phyloP scores from a whole-genome alignment of 805 yeast genomes.

The Saccharomycopsis fermentans region DNA sequence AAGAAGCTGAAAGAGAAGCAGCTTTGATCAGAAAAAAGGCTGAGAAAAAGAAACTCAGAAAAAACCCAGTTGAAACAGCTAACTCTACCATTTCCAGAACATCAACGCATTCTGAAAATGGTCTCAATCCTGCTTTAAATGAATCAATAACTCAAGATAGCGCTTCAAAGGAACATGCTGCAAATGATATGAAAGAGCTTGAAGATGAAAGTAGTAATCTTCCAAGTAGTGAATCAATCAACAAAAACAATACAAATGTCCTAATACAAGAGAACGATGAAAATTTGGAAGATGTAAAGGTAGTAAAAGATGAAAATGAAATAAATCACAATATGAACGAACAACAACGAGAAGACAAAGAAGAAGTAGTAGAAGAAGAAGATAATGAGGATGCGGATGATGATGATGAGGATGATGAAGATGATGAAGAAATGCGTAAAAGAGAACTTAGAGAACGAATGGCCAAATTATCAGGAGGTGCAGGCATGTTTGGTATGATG shows the following conservation, averaged over 20 bases:
- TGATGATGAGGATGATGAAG: conserved; percentile 16
- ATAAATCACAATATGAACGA: conserved; percentile 16
- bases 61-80: neutral
- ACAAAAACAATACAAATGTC: neutral
- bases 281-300: neutral
- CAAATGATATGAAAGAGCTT: neutral
- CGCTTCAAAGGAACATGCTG: neutral
- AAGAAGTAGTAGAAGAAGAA: conserved; percentile 20
- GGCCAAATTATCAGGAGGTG: conserved; percentile 15
- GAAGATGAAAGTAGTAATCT: neutral
- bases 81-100: neutral
- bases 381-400: conserved; percentile 18
- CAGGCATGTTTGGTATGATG: conserved; percentile 22
- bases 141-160: neutral
- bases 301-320: conserved; percentile 10
- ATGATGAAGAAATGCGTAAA: conserved; percentile 13
- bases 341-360: conserved; percentile 4
- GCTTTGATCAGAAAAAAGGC: conserved; percentile 43
- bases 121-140: neutral
- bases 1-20: conserved; percentile 67
- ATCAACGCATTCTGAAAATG: neutral
- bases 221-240: neutral
- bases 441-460: conserved; percentile 18
- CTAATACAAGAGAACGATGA: neutral
- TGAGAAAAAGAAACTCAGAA: conserved; percentile 36